Evolutionary conservation across 441 rosid species (phyloP).

Genomic region (Francoa sonchifolia): DNA sequence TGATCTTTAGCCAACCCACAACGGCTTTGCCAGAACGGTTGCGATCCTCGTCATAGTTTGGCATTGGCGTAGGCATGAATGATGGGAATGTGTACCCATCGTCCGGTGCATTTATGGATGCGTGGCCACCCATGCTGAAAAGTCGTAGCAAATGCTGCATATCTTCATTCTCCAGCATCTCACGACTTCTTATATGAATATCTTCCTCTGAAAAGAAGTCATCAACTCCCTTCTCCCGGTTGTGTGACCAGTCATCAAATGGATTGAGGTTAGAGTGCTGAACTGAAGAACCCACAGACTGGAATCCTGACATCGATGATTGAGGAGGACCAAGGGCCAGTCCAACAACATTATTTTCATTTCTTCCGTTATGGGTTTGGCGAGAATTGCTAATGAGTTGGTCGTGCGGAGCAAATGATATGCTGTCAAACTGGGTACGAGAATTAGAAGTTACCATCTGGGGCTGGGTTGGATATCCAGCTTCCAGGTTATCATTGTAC

Average conservation of each 20-base stretch:
- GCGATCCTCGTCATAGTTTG: slow-evolving; percentile 64
- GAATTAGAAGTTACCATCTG: slow-evolving; percentile 47
- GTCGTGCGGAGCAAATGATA: slow-evolving; percentile 27
- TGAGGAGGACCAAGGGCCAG: slow-evolving; percentile 75
- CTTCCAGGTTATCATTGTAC: slow-evolving; percentile 35
- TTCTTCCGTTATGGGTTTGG: slow-evolving; percentile 32
- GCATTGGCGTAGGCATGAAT: slow-evolving; percentile 63
- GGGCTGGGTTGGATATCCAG: slow-evolving; percentile 40
- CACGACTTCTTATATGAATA: slow-evolving; percentile 73
- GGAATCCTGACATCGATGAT: slow-evolving; percentile 42
- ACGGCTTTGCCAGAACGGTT: slow-evolving; percentile 81
- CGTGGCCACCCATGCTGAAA: slow-evolving; percentile 75
- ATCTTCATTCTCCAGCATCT: slow-evolving; percentile 95
- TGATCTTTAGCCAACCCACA: slow-evolving; percentile 97
- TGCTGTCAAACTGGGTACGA: slow-evolving; percentile 31
- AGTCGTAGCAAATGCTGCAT: slow-evolving; percentile 83
- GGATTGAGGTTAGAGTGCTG: slow-evolving; percentile 45
- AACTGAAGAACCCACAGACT: slow-evolving; percentile 32
- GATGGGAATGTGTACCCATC: slow-evolving; percentile 57
- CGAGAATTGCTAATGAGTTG: slow-evolving; percentile 39
- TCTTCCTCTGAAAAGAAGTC: slow-evolving; percentile 87
- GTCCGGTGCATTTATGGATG: slow-evolving; percentile 43
- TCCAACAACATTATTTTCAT: slow-evolving; percentile 34
- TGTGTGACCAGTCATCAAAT: slow-evolving; percentile 72
- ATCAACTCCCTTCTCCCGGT: slow-evolving; percentile 58